Base-by-base conservation (phyloP, 768 basidiomycete genomes). In the Calvatia gigantea region DNA sequence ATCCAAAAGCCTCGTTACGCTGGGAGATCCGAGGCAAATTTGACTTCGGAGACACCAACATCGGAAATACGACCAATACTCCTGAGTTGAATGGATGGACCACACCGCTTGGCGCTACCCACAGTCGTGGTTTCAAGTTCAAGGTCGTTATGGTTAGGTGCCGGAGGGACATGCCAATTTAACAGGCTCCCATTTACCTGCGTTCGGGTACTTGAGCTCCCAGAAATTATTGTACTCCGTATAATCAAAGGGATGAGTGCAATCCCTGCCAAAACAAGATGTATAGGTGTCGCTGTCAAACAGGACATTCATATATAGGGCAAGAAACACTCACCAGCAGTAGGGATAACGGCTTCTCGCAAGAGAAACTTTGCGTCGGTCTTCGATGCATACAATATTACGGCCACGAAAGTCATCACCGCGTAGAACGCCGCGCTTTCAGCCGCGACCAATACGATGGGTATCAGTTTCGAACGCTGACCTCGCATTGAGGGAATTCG, bases 401-500 rank as follows among this genome's bases (percentile, higher is more conserved):
- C 57, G 35, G 58, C 32, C 6, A 61, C 27, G 23, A 61, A 27
- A n/a, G 59, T 29, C 32, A 61, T 47, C 12, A 59, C 11, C 17
- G 49, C 58, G n/a, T 59, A 63, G 4, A 63, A 54, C 51, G 51
- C 50, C 8, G 60, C 62, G 39, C 60, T 61, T 25, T 61, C 62
- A 17, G 61, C 35, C 11, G 61, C 15, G 35, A 63, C 58, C 4
- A 58, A 58, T 19, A 62, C 31, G 12, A 64, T 49, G 9, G 54
- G 51, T 7, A 60, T 43, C 19, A 63, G 56, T 33, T 56, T 62
- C 6, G 51, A 55, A 48, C 42, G 4, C 28, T 32, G 31, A 32
- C 28, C 48, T 11, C 39, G 19, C 19, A n/a, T 4, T 31, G 53
- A 32, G 15, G 44, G 46, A 17, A 61, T 45, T 5, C 62, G 53